Base-by-base conservation (phyloP, 495 filamentous ascomycete genomes). In the Xeromyces bisporus region DNA sequence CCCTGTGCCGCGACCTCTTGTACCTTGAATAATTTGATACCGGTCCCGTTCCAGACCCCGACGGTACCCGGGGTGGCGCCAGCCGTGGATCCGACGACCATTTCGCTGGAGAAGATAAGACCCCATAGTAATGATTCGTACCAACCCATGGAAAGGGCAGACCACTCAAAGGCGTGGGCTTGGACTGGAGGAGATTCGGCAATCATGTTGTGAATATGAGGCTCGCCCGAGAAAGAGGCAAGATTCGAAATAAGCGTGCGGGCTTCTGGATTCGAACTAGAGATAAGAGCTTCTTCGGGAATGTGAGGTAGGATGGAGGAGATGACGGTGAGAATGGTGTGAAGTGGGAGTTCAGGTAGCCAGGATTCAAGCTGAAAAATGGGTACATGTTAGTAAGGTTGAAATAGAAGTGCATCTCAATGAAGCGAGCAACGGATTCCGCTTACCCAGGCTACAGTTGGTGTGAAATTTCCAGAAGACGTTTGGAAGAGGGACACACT, bases 151-250 rank as follows among this genome's bases (percentile, higher is more conserved):
- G 81, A 79, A 7, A 93, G 62, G 0, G 83, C 75, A 1, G 86
- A 87, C 89, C 89, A 97, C 55, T 92, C 82, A 51, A 97, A 97
- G 31, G 80, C 76, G 43, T 94, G 89, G 1, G 85, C 75, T 20
- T 80, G 71, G 28, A 78, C 60, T 0, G 80, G 67, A 1, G 76
- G 73, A 7, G 80, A 73, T 15, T 93, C 86, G 0, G 51, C 45
- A 24, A 62, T 46, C 33, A 93, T 73, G 18, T 65, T 71, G 23
- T 55, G 62, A 30, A 77, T 51, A 34, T 54, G 44, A 0, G 80
- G 75, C 24, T 93, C 86, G 18, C 58, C 52, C 7, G 48, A 35
- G 35, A 92, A 77, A 8, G 73, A 71, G 17, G 58, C 59, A 25
- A 77, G 51, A 28, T 71, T 55, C 38, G 52, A 35, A 23, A 63